Evolutionary conservation across 305 asterid genomes (phyloP), one percentile per base, ranked within the genome.

Genomic region (Solanum hybrid): DNA sequence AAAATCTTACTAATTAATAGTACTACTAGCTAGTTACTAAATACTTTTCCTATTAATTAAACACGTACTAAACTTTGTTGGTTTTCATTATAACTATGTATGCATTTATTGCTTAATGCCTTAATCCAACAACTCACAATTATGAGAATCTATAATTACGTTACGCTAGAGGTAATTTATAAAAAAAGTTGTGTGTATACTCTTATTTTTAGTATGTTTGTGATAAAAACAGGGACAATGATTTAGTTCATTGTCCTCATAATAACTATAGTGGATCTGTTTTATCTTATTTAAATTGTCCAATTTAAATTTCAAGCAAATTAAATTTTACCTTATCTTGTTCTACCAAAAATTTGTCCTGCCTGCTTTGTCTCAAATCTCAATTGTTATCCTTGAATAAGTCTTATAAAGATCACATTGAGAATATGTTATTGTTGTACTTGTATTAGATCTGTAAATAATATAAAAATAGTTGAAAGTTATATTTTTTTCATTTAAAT

Each of bases 341-440:
- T 51, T 51, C 1, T 0, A 51, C 0, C 1, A 3, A 51, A 0
- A 51, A 3, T 15, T 51, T 51, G n/a, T 15, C 68, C 0, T 1
- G 8, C 61, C 2, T 41, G 61, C 7, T 41, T 41, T 14, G 61
- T 38, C 45, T 38, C n/a, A n/a, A n/a, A n/a, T n/a, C 68, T 5
- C 68, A 51, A 51, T 51, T 51, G 22, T 2, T 0, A 45, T 45
- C 22, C 22, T 45, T 45, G 3, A 45, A 45, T 45, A 45, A 45
- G 22, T 45, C 3, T 45, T 51, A 51, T 51, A 5, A 51, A 51
- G 68, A 51, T 51, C 68, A 0, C 68, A 51, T 15, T 51, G 68
- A 51, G 22, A 0, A 15, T 51, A 5, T 51, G n/a, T 51, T 51
- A 5, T 51, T 51, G 1, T 51, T 51, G 68, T 51, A 51, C 68